Percentiles rank a stretch among this genome's conserved stretches.
These are phyloP conservation scores for Backusella macrospora DNA, from an alignment of 192 early-diverging fungal genomes.

Conservation along the genomic window DNA sequence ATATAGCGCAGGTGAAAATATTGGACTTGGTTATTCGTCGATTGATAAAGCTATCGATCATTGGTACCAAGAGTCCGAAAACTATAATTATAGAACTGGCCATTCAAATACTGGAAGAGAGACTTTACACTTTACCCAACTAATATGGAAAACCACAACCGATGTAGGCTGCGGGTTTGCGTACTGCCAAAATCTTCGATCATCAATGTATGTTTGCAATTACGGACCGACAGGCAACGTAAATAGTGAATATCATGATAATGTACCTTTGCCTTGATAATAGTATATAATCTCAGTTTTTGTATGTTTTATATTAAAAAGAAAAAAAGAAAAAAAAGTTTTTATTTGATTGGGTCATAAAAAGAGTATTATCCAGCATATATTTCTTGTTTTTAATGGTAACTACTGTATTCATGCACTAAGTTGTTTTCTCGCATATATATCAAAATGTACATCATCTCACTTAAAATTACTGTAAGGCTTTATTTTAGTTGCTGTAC, in stretches of 20 bases:
- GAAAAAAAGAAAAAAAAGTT: neutral
- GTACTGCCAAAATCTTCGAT: conserved; percentile 7
- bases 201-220: conserved; percentile 13
- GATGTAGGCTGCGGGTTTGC: conserved; percentile 4
- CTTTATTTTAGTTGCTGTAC: neutral
- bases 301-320: conserved; percentile 14
- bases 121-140: neutral
- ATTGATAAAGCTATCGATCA: conserved; percentile 10
- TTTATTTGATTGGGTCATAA: neutral
- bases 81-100: neutral
- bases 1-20: conserved; percentile 10
- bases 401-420: neutral
- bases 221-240: conserved; percentile 4
- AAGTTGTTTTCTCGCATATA: neutral
- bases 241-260: conserved; percentile 13
- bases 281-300: neutral
- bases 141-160: neutral
- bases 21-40: neutral
- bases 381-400: neutral
- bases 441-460: neutral
- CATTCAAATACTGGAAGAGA: conserved; percentile 4
- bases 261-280: conserved; percentile 4
- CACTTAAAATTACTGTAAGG: too few relatives aligned
- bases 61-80: conserved; percentile 7
- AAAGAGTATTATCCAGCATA: neutral